Evolutionary conservation across 2,329 filamentous ascomycete genomes (phyloP).

Genomic region (Gnomoniopsis sp.): DNA sequence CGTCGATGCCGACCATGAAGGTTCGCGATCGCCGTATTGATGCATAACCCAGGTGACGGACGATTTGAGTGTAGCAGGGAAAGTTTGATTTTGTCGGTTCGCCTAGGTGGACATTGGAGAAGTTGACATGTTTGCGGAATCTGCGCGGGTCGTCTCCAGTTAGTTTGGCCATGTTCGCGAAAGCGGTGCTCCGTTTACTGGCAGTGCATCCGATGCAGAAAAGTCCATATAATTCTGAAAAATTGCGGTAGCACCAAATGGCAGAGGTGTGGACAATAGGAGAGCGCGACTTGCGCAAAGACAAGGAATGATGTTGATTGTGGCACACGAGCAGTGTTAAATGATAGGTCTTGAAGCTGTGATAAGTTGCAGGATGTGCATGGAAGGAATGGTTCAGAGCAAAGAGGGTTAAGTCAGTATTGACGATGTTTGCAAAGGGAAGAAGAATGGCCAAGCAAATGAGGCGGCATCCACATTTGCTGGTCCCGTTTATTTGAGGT

Average conservation of each 20-base stretch:
- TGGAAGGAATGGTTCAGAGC: background rate
- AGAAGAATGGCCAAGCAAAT: background rate
- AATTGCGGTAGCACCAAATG: background rate
- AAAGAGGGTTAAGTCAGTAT: background rate
- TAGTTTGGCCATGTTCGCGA: slow-evolving; percentile 39
- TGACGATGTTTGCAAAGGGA: background rate
- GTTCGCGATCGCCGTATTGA: slow-evolving; percentile 77
- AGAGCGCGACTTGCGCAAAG: background rate
- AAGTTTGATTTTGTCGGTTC: slow-evolving; percentile 58
- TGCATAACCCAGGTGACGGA: slow-evolving; percentile 83
- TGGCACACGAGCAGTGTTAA: background rate
- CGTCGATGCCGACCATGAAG: slow-evolving; percentile 87
- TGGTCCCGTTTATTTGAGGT: background rate
- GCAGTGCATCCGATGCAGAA: background rate
- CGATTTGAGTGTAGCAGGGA: slow-evolving; percentile 74
- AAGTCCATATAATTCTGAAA: background rate
- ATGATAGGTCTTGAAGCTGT: background rate
- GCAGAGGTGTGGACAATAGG: background rate
- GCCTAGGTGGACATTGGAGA: slow-evolving; percentile 57
- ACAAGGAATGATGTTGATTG: background rate
- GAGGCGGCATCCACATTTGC: background rate
- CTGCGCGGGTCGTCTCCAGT: slow-evolving; percentile 41
- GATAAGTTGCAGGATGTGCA: background rate
- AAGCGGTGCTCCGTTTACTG: background rate
- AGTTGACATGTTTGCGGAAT: slow-evolving; percentile 57